Base-by-base conservation (phyloP, 164 flowering plant genomes). In the Aristolochia californica region DNA sequence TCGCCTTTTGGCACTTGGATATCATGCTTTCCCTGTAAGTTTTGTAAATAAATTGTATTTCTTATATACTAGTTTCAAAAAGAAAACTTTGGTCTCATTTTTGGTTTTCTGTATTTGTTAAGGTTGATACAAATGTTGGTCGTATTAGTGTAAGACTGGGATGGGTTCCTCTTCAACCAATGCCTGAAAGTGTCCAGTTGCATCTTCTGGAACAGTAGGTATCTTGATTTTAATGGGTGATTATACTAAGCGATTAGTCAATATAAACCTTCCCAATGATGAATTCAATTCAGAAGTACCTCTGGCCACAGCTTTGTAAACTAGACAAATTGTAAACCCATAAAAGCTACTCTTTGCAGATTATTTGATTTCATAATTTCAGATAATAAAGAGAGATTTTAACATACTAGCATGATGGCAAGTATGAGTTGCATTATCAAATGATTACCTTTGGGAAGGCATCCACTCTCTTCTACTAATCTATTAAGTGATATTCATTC, bases 361-460 rank as follows among this genome's bases (percentile, higher is more conserved):
- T 34, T 34, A 5, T 34, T 7, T 34, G 10, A 9, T 34, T 34
- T 34, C 11, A 34, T 34, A 12, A 5, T 34, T 34, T 34, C 10
- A 34, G 4, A 34, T 34, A 1, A 34, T 0, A 34, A 34, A 34
- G 10, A 34, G 11, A 3, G 10, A 12, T 34, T 8, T 34, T 34
- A 34, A 34, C 40, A 34, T 34, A 2, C 40, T 34, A 34, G 30
- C 28, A 13, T 12, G 26, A 18, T 56, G 45, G 43, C 78, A 91
- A 96, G 79, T 91, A 88, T 66, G 90, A 86, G 64, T 74, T 91
- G 22, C 98, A 91, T 60, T 91, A 87, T 69, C 96, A 88, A 25
- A 61, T 91, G 83, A 91, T 91, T 50, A 91, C 98, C 25, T 91
- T 88, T 62, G 98, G 96, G 68, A 91, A 91, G 96, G 96, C 83